Percentiles rank a stretch among this genome's conserved stretches.
Conservation (phyloP, 129 eudicot species). For the Erigeron canadensis region DNA sequence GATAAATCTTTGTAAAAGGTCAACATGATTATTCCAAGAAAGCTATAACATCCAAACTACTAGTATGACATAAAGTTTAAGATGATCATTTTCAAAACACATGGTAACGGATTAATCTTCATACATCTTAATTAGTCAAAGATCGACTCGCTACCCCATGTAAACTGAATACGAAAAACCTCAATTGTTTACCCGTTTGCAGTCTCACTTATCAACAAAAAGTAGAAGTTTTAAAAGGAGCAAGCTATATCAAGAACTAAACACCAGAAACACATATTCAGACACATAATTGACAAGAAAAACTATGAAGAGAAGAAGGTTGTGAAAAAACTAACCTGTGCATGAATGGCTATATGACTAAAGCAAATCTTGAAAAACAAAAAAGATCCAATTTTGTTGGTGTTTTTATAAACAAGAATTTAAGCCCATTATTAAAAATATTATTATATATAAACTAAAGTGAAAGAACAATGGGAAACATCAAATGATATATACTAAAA, state of each 20-base stretch:
- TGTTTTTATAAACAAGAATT: slow-evolving; percentile 33
- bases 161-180: no score
- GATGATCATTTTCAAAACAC: slow-evolving; percentile 17
- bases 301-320: neutral
- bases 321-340: slow-evolving; percentile 33
- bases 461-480: slow-evolving; percentile 11
- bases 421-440: slow-evolving; percentile 19
- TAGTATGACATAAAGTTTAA: neutral
- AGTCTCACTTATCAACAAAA: slow-evolving; percentile 4
- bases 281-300: neutral
- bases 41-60: neutral
- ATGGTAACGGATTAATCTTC: neutral
- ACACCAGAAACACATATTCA: slow-evolving; percentile 11
- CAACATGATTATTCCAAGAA: slow-evolving; percentile 7
- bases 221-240: slow-evolving; percentile 1
- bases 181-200: neutral
- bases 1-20: neutral
- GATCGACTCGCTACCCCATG: neutral
- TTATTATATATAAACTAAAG: neutral
- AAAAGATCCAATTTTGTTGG: slow-evolving; percentile 37
- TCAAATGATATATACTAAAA: neutral
- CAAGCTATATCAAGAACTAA: neutral
- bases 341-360: slow-evolving; percentile 13
- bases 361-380: slow-evolving; percentile 32
- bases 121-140: neutral